These are phyloP conservation scores for Didymella segeticola DNA, from an alignment of 2,329 filamentous ascomycete genomes.

Conservation along the genomic window DNA sequence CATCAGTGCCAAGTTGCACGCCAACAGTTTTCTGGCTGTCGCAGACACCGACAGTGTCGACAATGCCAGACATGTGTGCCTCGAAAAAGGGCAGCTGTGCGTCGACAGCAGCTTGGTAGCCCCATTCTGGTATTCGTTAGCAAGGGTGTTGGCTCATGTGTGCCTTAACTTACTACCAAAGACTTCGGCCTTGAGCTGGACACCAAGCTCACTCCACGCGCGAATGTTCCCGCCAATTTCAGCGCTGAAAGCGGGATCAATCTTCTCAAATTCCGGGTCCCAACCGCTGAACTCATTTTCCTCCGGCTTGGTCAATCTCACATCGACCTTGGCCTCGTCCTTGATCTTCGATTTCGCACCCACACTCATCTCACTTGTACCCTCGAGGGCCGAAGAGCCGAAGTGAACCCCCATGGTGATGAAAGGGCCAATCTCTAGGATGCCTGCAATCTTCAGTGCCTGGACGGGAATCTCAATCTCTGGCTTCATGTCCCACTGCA, in stretches of 20 bases:
- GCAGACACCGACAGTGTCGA: constrained; percentile 24
- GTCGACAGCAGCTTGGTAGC: constrained; percentile 30
- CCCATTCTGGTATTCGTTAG: constrained; percentile 22
- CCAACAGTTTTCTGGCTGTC: constrained; percentile 26
- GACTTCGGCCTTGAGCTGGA: constrained; percentile 30
- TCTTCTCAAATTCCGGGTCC: constrained; percentile 28
- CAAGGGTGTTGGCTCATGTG: too few species aligned
- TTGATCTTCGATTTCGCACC: constrained; percentile 31
- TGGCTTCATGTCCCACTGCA: constrained; percentile 29
- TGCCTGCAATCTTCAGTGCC: constrained; percentile 25
- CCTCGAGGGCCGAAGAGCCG: constrained; percentile 26
- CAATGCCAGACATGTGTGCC: constrained; percentile 20
- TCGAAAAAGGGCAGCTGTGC: constrained; percentile 30
- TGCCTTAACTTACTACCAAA: constrained; percentile 21
- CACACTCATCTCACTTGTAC: constrained; percentile 18
- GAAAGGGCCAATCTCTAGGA: constrained; percentile 31
- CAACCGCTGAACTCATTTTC: constrained; percentile 28
- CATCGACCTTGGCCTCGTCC: constrained; percentile 23
- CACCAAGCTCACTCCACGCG: constrained; percentile 31
- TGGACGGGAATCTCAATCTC: constrained; percentile 31
- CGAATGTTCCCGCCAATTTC: constrained; percentile 23
- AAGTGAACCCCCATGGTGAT: constrained; percentile 31
- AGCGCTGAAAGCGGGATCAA: constrained; percentile 27
- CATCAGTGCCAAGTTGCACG: constrained; percentile 21
- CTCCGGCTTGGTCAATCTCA: constrained; percentile 16